Percentiles rank a stretch among this genome's conserved stretches.
phyloP scores from a whole-genome alignment of 768 basidiomycete genomes.

The Boletus reticulatus region DNA sequence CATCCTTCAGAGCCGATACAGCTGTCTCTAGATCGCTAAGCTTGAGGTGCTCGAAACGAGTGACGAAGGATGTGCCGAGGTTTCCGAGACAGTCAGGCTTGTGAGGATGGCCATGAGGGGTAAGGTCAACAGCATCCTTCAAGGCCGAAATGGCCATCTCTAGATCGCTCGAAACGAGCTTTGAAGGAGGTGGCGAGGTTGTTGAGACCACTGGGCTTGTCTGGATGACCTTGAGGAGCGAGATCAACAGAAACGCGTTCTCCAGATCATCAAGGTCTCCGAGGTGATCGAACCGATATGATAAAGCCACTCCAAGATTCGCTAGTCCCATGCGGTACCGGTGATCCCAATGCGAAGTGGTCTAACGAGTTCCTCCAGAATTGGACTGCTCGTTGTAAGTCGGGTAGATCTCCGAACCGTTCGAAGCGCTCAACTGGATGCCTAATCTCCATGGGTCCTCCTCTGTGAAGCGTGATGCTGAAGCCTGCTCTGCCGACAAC shows the following conservation, averaged over 20 bases:
- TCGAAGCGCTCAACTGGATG: not conserved
- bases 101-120: no score
- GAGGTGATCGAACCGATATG: not conserved
- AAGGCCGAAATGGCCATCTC: no score
- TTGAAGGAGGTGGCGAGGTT: no score
- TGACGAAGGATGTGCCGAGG: not conserved
- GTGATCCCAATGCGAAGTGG: not conserved
- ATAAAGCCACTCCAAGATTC: not conserved
- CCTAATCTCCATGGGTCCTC: not conserved
- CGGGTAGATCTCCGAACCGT: not conserved
- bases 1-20: not conserved
- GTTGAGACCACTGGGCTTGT: no score
- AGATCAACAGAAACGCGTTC: not conserved
- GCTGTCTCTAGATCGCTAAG: not conserved
- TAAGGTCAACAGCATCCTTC: no score
- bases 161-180: no score
- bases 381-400: not conserved
- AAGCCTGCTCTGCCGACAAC: not conserved
- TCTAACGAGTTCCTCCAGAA: not conserved
- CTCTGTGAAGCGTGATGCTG: not conserved
- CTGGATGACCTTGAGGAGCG: no score
- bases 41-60: slow-evolving; percentile 1
- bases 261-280: not conserved
- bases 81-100: no score
- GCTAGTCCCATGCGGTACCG: no score